Conservation (phyloP, 768 basidiomycete species). For the Symmetrospora coprosmae region DNA sequence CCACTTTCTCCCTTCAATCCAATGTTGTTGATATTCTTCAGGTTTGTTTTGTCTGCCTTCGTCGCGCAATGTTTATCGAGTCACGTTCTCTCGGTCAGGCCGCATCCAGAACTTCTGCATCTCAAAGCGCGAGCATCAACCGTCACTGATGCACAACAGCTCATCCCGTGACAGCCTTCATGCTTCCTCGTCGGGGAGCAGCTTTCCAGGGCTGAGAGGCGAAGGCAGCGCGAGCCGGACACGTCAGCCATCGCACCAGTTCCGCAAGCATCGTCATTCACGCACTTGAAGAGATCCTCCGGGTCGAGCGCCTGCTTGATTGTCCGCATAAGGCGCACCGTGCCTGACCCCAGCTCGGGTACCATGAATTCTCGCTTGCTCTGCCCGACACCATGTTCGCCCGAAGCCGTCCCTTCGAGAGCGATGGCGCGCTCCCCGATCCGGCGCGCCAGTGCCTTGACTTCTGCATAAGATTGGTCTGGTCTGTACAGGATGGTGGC, state of each 20-base stretch:
- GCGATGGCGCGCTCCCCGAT: conserved; percentile 11
- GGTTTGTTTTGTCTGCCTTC: too few relatives aligned
- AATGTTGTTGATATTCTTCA: too few relatives aligned
- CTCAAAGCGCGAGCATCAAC: too few relatives aligned
- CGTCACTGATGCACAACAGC: too few relatives aligned
- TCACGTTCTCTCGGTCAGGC: too few relatives aligned
- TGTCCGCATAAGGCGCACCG: conserved; percentile 7
- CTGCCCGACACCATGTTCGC: conserved; percentile 19
- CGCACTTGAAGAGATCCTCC: conserved; percentile 18
- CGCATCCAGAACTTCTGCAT: too few relatives aligned
- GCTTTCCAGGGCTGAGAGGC: conserved; percentile 9
- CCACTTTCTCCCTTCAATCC: too few relatives aligned
- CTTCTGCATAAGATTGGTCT: not conserved
- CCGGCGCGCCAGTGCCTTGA: conserved; percentile 9
- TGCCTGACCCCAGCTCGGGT: conserved; percentile 2
- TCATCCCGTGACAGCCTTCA: too few relatives aligned
- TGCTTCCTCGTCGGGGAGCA: not conserved
- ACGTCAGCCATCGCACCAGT: too few relatives aligned
- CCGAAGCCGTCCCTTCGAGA: conserved; percentile 14
- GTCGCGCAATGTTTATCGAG: too few relatives aligned
- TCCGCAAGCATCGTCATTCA: not conserved
- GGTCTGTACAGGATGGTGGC: conserved; percentile 8
- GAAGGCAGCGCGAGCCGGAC: too few relatives aligned
- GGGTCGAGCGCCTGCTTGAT: conserved; percentile 13
- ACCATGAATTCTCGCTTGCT: conserved; percentile 13